phyloP scores from a whole-genome alignment of 78 protist genomes.

The Dictyostelium brefeldianum region DNA sequence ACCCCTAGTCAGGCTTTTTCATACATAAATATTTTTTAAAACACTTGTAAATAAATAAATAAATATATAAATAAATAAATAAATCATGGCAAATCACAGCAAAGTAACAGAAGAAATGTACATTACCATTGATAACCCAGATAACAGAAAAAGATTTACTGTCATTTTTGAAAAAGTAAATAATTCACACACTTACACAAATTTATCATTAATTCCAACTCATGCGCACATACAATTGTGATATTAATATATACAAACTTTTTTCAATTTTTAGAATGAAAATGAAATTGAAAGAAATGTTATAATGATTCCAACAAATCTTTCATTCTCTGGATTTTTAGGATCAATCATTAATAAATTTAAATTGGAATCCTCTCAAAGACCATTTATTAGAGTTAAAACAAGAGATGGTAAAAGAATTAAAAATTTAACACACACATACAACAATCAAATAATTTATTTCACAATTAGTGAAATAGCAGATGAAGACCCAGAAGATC shows the following conservation, averaged over 20 bases:
- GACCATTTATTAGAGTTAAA: slow-evolving; percentile 7
- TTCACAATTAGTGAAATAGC: neutral
- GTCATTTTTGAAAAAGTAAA: slow-evolving; percentile 1
- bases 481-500: slow-evolving; percentile 11
- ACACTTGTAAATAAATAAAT: too few species aligned
- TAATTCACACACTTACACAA: too few species aligned
- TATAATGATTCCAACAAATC: neutral
- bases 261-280: neutral
- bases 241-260: neutral
- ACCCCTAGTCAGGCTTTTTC: too few species aligned
- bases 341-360: slow-evolving; percentile 1
- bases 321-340: slow-evolving; percentile 32
- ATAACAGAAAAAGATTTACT: slow-evolving; percentile 37
- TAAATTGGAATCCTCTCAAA: neutral
- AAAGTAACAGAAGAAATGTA: neutral
- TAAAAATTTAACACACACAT: neutral
- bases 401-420: slow-evolving; percentile 19
- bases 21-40: too few species aligned
- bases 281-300: neutral
- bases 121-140: slow-evolving; percentile 18
- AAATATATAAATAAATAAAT: too few species aligned
- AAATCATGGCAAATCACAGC: too few species aligned
- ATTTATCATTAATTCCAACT: too few species aligned
- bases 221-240: neutral
- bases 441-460: slow-evolving; percentile 11